Evolutionary conservation across 2,329 filamentous ascomycete genomes (phyloP).

Genomic region (Elsinoe australis): DNA sequence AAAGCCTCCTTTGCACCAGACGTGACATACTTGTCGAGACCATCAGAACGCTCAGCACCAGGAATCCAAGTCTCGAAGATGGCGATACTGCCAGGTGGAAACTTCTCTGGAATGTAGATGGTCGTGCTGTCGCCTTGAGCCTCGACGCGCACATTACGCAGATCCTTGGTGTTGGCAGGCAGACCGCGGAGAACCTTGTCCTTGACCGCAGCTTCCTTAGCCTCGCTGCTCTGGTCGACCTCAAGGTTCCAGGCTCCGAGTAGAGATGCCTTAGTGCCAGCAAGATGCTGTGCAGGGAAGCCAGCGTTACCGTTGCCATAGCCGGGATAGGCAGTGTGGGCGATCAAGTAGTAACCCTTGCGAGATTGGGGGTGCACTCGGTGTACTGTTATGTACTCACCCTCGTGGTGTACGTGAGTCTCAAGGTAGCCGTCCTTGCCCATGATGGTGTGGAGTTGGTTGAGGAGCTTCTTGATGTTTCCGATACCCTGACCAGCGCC

Average conservation of each 20-base stretch:
- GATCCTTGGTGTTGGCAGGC: constrained; percentile 69
- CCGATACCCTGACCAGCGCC: constrained; percentile 78
- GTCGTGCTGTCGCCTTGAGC: constrained; percentile 64
- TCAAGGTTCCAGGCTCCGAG: constrained; percentile 89
- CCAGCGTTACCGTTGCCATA: constrained; percentile 77
- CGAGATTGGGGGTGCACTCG: constrained; percentile 85
- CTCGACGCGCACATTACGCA: constrained; percentile 67
- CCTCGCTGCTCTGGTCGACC: constrained; percentile 68
- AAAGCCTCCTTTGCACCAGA: constrained; percentile 74
- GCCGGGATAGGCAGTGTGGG: constrained; percentile 90
- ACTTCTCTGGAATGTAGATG: constrained; percentile 72
- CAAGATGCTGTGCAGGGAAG: constrained; percentile 70
- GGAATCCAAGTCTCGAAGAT: constrained; percentile 96
- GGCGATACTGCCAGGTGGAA: constrained; percentile 89
- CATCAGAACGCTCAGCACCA: constrained; percentile 70
- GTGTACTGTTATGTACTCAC: constrained; percentile 93
- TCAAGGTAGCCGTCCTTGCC: constrained; percentile 90
- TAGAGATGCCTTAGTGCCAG: constrained; percentile 75
- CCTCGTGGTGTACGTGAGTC: constrained; percentile 93
- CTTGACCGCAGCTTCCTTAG: constrained; percentile 54
- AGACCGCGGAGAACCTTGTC: constrained; percentile 73
- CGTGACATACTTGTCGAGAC: constrained; percentile 79
- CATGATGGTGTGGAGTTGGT: constrained; percentile 92
- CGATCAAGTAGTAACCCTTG: constrained; percentile 91
- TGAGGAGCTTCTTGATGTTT: constrained; percentile 82